Evolutionary conservation across 495 filamentous ascomycete species (phyloP).

Genomic region (Lasiosphaeria ovina): DNA sequence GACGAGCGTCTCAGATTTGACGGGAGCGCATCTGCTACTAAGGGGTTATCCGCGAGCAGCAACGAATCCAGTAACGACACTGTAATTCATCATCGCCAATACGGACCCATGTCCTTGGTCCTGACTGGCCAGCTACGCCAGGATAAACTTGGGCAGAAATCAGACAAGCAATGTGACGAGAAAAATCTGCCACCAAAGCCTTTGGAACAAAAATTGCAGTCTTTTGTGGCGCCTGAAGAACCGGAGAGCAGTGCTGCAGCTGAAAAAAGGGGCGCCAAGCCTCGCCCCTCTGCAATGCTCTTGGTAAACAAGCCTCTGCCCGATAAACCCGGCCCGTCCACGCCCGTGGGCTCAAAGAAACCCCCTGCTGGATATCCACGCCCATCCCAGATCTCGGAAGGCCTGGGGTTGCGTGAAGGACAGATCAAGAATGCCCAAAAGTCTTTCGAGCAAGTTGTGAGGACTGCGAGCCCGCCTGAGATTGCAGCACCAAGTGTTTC

Average conservation of each 20-base stretch:
- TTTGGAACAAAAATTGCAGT: neutral
- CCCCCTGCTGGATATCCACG: neutral
- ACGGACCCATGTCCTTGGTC: constrained; percentile 4
- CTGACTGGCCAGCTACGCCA: constrained; percentile 5
- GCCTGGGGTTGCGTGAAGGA: no score
- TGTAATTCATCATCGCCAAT: constrained; percentile 11
- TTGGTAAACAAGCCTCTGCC: constrained; percentile 18
- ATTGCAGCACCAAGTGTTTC: neutral
- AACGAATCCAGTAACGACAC: constrained; percentile 20
- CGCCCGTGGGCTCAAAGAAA: neutral
- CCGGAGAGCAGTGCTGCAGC: neutral
- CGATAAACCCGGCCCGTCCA: constrained; percentile 1
- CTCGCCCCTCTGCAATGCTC: constrained; percentile 15
- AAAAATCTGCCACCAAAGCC: neutral
- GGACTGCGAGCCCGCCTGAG: neutral
- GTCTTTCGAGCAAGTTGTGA: neutral
- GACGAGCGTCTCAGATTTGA: constrained; percentile 9
- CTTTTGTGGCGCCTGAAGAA: neutral
- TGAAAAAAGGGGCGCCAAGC: constrained; percentile 1
- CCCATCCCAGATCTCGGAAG: no score
- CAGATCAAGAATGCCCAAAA: no score
- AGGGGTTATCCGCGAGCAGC: constrained; percentile 6
- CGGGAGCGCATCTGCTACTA: constrained; percentile 2
- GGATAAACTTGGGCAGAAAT: constrained; percentile 6
- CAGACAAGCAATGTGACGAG: neutral